Evolutionary conservation across 352 stramenopile genomes (phyloP).

Genomic region (Albugo laibachii): DNA sequence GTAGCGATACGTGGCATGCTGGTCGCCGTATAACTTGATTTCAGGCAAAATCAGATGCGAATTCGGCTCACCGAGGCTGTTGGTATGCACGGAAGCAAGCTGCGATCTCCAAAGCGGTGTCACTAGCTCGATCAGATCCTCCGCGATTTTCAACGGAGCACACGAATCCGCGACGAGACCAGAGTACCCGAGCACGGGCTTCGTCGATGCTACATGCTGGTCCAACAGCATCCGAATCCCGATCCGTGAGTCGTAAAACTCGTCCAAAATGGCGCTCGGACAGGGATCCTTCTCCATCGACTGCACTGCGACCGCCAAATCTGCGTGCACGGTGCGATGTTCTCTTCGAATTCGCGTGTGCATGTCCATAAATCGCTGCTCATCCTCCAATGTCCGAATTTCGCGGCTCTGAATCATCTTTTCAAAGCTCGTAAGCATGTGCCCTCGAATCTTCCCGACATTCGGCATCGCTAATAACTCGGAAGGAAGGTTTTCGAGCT

Average conservation of each 20-base stretch:
- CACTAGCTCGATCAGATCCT: conserved; percentile 31
- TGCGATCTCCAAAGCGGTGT: conserved; percentile 18
- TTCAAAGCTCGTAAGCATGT: conserved; percentile 52
- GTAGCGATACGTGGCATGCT: conserved; percentile 46
- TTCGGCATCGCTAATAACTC: conserved; percentile 31
- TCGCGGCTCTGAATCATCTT: conserved; percentile 19
- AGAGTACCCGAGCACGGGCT: conserved; percentile 24
- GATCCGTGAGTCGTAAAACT: conserved; percentile 73
- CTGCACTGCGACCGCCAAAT: conserved; percentile 37
- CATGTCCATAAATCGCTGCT: conserved; percentile 37
- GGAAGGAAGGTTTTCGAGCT: conserved; percentile 61
- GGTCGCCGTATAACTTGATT: conserved; percentile 31
- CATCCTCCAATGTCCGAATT: conserved; percentile 20
- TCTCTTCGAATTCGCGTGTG: conserved; percentile 31
- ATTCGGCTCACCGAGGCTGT: conserved; percentile 2
- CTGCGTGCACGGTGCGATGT: conserved; percentile 52
- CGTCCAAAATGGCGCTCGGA: conserved; percentile 40
- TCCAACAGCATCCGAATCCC: conserved; percentile 69
- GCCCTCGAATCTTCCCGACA: conserved; percentile 39
- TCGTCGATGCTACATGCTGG: conserved; percentile 50
- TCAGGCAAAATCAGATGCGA: conserved; percentile 13
- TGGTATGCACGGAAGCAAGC: conserved; percentile 18
- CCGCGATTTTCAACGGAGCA: conserved; percentile 42
- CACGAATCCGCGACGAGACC: conserved; percentile 44
- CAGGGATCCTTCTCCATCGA: conserved; percentile 30